Evolutionary conservation across 2,329 filamentous ascomycete genomes (phyloP).

Genomic region (Daldinia sp.): DNA sequence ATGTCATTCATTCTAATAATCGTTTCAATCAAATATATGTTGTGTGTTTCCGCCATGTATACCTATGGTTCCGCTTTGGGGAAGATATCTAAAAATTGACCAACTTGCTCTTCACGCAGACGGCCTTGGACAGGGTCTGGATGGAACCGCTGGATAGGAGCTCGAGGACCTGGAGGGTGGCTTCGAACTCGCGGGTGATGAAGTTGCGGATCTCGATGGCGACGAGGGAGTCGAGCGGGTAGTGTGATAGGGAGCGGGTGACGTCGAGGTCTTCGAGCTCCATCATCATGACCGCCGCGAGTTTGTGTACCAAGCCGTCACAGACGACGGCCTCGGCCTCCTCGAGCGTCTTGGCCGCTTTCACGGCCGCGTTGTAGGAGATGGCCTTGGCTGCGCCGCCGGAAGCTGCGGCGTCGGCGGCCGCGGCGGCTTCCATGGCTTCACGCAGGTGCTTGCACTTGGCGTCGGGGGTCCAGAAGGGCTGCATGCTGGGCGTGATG

Average conservation of each 20-base stretch:
- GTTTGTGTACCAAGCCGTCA: constrained; percentile 60
- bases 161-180: constrained; percentile 67
- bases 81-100: constrained; percentile 45
- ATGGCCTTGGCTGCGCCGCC: constrained; percentile 48
- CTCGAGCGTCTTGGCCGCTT: constrained; percentile 56
- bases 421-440: constrained; percentile 55
- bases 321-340: constrained; percentile 61
- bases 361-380: constrained; percentile 60
- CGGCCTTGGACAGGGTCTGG: constrained; percentile 60
- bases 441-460: constrained; percentile 65
- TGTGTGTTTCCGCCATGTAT: not conserved
- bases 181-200: constrained; percentile 63
- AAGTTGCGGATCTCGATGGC: constrained; percentile 65
- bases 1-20: constrained; percentile 21
- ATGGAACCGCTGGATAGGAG: constrained; percentile 65
- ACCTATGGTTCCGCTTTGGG: not conserved
- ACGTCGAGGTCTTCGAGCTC: constrained; percentile 63
- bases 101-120: constrained; percentile 62
- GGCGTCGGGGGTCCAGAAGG: constrained; percentile 67
- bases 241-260: constrained; percentile 56
- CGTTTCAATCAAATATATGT: constrained; percentile 8
- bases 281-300: constrained; percentile 63
- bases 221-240: constrained; percentile 62
- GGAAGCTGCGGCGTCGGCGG: constrained; percentile 48
- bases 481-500: constrained; percentile 59